phyloP scores from a whole-genome alignment of 1,284 basidiomycete species.

The Papiliotrema terrestris region DNA sequence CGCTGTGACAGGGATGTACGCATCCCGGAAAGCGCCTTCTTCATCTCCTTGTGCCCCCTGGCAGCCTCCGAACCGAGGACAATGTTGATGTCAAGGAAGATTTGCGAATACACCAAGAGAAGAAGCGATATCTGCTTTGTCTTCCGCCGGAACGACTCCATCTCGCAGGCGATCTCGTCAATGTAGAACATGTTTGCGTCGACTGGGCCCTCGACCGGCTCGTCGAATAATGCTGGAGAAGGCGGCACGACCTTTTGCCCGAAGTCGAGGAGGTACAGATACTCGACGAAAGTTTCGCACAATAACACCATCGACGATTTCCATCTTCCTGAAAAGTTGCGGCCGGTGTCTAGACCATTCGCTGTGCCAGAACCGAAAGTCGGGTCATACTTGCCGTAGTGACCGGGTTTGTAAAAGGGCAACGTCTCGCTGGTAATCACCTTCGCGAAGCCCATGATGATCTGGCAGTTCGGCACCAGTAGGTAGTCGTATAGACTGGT shows the following conservation, averaged over 20 bases:
- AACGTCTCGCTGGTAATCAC: slow-evolving; percentile 3
- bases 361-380: background rate
- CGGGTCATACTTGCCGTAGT: slow-evolving; percentile 7
- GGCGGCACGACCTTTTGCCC: background rate
- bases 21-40: background rate
- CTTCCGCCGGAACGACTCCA: slow-evolving; percentile 3
- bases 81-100: slow-evolving; percentile 13
- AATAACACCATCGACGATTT: slow-evolving; percentile 8
- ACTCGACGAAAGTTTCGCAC: slow-evolving; percentile 9
- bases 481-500: slow-evolving; percentile 9
- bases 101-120: slow-evolving; percentile 8
- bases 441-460: slow-evolving; percentile 4
- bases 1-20: background rate
- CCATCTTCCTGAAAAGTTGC: slow-evolving; percentile 1
- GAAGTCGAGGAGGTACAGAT: slow-evolving; percentile 3
- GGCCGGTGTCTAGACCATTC: background rate
- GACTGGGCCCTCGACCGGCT: too few species aligned
- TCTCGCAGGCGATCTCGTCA: slow-evolving; percentile 16
- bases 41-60: background rate
- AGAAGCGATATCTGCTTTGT: slow-evolving; percentile 6
- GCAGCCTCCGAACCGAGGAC: background rate
- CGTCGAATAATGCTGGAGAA: too few species aligned
- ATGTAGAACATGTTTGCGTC: slow-evolving; percentile 6
- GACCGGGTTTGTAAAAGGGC: slow-evolving; percentile 9
- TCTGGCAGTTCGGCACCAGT: slow-evolving; percentile 5